Conservation (phyloP, 768 basidiomycete species). For the Phaffia australis region DNA sequence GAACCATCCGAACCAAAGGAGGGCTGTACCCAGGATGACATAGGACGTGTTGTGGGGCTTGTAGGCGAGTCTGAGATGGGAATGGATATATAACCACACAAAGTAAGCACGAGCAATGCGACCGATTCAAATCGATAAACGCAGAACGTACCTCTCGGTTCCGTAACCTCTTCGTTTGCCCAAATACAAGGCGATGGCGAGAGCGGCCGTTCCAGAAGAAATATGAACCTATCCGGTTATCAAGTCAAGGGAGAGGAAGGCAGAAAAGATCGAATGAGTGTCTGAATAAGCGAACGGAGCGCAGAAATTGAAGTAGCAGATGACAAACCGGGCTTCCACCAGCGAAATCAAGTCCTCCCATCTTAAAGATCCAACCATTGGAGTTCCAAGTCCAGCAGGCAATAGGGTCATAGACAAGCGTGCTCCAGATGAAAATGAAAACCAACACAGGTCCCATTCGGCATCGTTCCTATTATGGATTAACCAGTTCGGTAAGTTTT, state of each 20-base stretch:
- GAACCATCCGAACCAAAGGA: constrained; percentile 74
- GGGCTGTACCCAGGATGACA: constrained; percentile 70
- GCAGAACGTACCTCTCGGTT: constrained; percentile 47
- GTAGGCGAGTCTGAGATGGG: constrained; percentile 53
- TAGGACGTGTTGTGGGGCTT: constrained; percentile 78
- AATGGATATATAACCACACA: neutral
- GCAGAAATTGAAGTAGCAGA: neutral
- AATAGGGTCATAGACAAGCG: constrained; percentile 70
- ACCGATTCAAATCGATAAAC: neutral
- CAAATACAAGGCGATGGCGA: constrained; percentile 64
- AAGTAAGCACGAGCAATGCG: neutral
- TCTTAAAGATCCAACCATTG: constrained; percentile 74
- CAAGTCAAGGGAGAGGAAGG: neutral
- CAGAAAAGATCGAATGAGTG: neutral
- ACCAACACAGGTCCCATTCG: constrained; percentile 65
- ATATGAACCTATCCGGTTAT: constrained; percentile 69
- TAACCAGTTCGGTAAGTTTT: too few relatives aligned
- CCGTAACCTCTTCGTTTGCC: constrained; percentile 87
- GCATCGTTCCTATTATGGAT: constrained; percentile 47
- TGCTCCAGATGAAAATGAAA: constrained; percentile 73
- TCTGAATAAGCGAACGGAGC: neutral
- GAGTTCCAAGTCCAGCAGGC: constrained; percentile 70
- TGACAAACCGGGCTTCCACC: constrained; percentile 11
- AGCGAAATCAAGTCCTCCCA: constrained; percentile 32
- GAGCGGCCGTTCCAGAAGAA: constrained; percentile 81